phyloP scores from a whole-genome alignment of 768 basidiomycete genomes.

The Leccinum rimulosum region DNA sequence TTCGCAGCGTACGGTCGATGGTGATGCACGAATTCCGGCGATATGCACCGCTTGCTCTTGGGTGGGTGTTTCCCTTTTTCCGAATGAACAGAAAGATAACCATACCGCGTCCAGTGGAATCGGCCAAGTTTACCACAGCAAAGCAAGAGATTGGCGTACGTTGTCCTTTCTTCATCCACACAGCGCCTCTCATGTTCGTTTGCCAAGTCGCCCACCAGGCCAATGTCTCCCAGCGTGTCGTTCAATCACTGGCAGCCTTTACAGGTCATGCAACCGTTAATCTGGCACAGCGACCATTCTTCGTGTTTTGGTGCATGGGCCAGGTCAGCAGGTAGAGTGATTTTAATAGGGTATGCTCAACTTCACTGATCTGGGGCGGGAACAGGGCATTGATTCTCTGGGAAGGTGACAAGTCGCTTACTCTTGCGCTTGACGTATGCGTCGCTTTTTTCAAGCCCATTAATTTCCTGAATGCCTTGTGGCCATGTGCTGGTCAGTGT shows the following conservation, averaged over 20 bases:
- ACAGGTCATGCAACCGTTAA: constrained; percentile 49
- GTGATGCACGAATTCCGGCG: constrained; percentile 69
- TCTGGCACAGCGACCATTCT: constrained; percentile 60
- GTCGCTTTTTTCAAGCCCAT: constrained; percentile 58
- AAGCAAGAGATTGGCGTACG: constrained; percentile 69
- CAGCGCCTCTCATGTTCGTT: constrained; percentile 7
- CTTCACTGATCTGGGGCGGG: constrained; percentile 11
- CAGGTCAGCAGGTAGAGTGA: constrained; percentile 54
- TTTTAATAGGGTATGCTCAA: constrained; percentile 1
- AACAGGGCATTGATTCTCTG: constrained; percentile 56
- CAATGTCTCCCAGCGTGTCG: constrained; percentile 55
- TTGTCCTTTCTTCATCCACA: constrained; percentile 15
- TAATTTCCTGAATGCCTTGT: constrained; percentile 59
- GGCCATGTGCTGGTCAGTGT: constrained; percentile 60
- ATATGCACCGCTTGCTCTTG: constrained; percentile 56
- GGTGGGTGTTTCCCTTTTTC: constrained; percentile 37
- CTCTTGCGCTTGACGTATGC: constrained; percentile 60
- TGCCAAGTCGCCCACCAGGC: constrained; percentile 58
- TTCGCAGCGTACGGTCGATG: constrained; percentile 59
- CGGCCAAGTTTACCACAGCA: constrained; percentile 47
- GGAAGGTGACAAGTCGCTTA: constrained; percentile 56
- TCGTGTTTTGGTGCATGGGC: constrained; percentile 74
- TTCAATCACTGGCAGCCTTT: constrained; percentile 56
- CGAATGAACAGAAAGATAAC: neutral
- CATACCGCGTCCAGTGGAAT: constrained; percentile 36